Conservation (phyloP, 2,329 filamentous ascomycete species). For the Sclerotinia subarctica region DNA sequence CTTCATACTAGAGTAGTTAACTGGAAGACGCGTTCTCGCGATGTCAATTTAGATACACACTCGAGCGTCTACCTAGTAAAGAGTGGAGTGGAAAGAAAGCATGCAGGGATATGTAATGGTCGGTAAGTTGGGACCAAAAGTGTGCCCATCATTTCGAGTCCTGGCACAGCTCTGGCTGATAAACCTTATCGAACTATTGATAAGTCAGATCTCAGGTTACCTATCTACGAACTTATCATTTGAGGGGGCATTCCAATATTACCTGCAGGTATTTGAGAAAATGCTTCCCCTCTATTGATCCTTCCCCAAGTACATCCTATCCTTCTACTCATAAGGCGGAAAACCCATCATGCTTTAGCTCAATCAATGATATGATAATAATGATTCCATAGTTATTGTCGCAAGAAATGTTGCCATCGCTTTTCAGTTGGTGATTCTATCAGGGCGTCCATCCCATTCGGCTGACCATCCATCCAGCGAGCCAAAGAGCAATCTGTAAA, state of each 20-base stretch:
- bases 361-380: background rate
- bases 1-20: background rate
- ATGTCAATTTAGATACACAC: background rate
- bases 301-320: constrained; percentile 11
- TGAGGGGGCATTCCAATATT: background rate
- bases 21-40: constrained; percentile 11
- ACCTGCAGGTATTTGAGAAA: background rate
- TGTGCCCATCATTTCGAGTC: no score
- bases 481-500: constrained; percentile 2
- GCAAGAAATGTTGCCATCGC: constrained; percentile 18
- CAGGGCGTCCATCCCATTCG: constrained; percentile 9
- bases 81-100: background rate
- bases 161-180: no score
- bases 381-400: constrained; percentile 7
- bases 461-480: constrained; percentile 1
- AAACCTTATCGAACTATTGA: no score
- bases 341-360: background rate
- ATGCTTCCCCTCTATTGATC: constrained; percentile 2
- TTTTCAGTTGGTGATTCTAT: constrained; percentile 10
- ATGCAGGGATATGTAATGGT: background rate
- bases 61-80: no score
- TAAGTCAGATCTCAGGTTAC: no score
- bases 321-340: background rate
- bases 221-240: background rate
- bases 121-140: no score